phyloP scores from a whole-genome alignment of 768 basidiomycete genomes.

The Russula lepida region DNA sequence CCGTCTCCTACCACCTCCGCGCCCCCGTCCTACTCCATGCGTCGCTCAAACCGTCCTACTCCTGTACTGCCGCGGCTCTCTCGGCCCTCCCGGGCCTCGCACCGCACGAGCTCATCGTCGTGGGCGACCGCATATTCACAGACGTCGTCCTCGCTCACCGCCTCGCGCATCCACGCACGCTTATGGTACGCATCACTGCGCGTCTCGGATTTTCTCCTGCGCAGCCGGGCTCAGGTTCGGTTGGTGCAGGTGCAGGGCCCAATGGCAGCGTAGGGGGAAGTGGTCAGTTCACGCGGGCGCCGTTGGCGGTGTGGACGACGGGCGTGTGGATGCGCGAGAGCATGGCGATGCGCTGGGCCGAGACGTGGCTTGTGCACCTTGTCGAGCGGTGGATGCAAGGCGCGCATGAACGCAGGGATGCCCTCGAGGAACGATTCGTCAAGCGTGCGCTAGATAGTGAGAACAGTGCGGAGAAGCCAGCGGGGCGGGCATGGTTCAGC shows the following conservation, averaged over 20 bases:
- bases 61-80: slow-evolving; percentile 61
- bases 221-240: not conserved
- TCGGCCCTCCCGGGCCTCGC: slow-evolving; percentile 42
- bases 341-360: slow-evolving; percentile 52
- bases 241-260: not conserved
- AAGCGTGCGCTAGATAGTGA: slow-evolving; percentile 7
- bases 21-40: slow-evolving; percentile 78
- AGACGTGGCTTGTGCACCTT: slow-evolving; percentile 41
- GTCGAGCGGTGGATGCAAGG: slow-evolving; percentile 35
- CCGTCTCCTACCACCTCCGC: slow-evolving; percentile 65
- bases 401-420: slow-evolving; percentile 10
- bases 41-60: slow-evolving; percentile 69
- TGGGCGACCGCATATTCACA: slow-evolving; percentile 91
- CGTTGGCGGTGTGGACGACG: slow-evolving; percentile 62
- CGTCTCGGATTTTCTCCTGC: not conserved
- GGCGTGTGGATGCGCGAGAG: slow-evolving; percentile 62
- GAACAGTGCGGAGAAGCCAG: not conserved
- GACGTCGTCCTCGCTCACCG: slow-evolving; percentile 84
- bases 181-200: slow-evolving; percentile 1
- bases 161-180: slow-evolving; percentile 33
- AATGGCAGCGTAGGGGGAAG: slow-evolving; percentile 9
- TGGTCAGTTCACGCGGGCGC: slow-evolving; percentile 29
- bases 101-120: slow-evolving; percentile 62
- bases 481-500: slow-evolving; percentile 1
- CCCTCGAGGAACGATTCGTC: slow-evolving; percentile 20